Conservation (phyloP, 177 flowering plant genomes). For the Vitis hybrid region DNA sequence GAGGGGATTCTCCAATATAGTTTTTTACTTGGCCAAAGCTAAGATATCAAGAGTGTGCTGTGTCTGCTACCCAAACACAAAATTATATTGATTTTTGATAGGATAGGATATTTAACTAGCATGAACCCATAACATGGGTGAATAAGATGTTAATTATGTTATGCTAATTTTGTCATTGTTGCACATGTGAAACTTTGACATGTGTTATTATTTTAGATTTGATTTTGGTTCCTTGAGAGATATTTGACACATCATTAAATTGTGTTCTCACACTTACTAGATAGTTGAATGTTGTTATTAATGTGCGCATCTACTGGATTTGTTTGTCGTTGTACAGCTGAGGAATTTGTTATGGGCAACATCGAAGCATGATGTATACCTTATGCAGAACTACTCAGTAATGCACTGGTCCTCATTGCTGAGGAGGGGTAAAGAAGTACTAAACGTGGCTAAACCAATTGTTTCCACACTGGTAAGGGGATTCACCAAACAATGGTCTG, state of each 20-base stretch:
- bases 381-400: slow-evolving; percentile 73
- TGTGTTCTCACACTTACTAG: background rate
- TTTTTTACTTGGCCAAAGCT: too few species aligned
- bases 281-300: background rate
- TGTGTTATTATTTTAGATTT: background rate
- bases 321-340: slow-evolving; percentile 41
- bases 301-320: background rate
- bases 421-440: slow-evolving; percentile 63
- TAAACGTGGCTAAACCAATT: slow-evolving; percentile 69
- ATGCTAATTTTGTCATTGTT: too few species aligned
- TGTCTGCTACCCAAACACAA: too few species aligned
- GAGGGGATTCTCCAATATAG: too few species aligned
- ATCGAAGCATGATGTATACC: slow-evolving; percentile 82
- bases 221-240: background rate
- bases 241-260: background rate
- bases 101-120: too few species aligned
- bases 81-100: too few species aligned
- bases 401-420: slow-evolving; percentile 89
- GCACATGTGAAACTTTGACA: too few species aligned
- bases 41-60: too few species aligned
- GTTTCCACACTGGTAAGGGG: slow-evolving; percentile 54
- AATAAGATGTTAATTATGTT: too few species aligned
- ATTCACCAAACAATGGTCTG: background rate
- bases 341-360: slow-evolving; percentile 79
- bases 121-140: too few species aligned